These are phyloP conservation scores for Pascua sp. DNA, from an alignment of 1,284 basidiomycete genomes.

Conservation along the genomic window DNA sequence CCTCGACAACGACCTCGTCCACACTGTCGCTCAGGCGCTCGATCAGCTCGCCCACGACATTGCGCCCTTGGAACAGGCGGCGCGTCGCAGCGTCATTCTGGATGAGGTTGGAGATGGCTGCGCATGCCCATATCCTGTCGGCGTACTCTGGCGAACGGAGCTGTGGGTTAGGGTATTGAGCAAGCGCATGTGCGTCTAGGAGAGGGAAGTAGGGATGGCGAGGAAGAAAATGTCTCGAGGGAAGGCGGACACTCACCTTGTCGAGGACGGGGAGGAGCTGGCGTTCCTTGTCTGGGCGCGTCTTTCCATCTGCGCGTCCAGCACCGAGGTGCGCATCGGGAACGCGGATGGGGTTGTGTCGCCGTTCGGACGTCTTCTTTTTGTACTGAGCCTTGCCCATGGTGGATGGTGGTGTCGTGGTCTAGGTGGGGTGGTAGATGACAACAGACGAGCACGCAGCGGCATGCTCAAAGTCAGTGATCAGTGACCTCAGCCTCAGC, in stretches of 20 bases:
- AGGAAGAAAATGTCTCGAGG: neutral
- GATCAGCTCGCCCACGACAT: constrained; percentile 81
- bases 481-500: neutral
- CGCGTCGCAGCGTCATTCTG: constrained; percentile 83
- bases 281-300: constrained; percentile 61
- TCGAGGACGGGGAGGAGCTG: constrained; percentile 79
- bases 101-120: constrained; percentile 83
- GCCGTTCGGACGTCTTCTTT: constrained; percentile 57
- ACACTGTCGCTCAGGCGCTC: constrained; percentile 75
- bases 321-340: constrained; percentile 82
- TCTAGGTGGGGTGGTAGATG: neutral
- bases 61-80: constrained; percentile 80
- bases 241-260: constrained; percentile 59
- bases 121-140: constrained; percentile 88
- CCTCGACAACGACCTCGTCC: constrained; percentile 81
- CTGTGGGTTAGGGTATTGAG: constrained; percentile 15
- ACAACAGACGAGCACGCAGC: neutral
- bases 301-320: constrained; percentile 52
- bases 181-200: neutral
- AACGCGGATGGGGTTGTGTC: constrained; percentile 86
- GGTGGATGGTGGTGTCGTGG: neutral
- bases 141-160: constrained; percentile 59
- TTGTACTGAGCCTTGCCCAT: constrained; percentile 93
- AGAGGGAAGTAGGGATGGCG: neutral
- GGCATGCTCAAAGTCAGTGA: neutral